phyloP scores from a whole-genome alignment of 305 asterid genomes.

The Fraxinus albicans region DNA sequence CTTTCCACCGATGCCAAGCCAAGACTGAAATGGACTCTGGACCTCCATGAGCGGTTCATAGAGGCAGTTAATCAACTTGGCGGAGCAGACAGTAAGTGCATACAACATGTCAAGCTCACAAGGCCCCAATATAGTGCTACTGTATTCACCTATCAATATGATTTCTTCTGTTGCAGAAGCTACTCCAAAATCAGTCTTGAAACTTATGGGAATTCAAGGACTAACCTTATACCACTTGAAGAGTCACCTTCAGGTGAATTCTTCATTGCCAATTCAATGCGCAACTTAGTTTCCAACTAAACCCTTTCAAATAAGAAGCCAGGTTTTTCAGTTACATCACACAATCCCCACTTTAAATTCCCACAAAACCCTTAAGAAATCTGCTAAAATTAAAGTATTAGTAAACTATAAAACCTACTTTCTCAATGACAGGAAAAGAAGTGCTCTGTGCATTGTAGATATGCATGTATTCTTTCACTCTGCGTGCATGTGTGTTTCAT shows the following conservation, averaged over 20 bases:
- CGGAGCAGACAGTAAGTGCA: constrained; percentile 92
- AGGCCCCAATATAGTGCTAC: constrained; percentile 18
- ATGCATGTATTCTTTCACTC: background rate
- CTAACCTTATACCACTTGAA: constrained; percentile 90
- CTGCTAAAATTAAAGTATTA: background rate
- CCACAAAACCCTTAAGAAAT: background rate
- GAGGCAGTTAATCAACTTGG: constrained; percentile 98
- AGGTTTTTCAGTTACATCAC: background rate
- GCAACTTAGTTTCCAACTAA: background rate
- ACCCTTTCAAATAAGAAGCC: background rate
- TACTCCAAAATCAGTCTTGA: constrained; percentile 95
- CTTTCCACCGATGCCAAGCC: constrained; percentile 99
- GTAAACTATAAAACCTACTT: background rate
- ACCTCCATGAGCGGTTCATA: constrained; percentile 84
- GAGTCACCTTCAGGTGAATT: constrained; percentile 96
- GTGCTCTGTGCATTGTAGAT: background rate
- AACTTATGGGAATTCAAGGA: constrained; percentile 97
- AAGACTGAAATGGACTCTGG: constrained; percentile 94
- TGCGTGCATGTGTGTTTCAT: background rate
- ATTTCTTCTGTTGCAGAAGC: constrained; percentile 68
- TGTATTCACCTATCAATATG: constrained; percentile 27
- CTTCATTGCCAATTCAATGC: background rate
- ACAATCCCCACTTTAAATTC: background rate
- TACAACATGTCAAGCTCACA: constrained; percentile 5
- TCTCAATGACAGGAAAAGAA: background rate